Conservation (phyloP, 2,329 filamentous ascomycete genomes). For the Pestalotiopsis sp. region DNA sequence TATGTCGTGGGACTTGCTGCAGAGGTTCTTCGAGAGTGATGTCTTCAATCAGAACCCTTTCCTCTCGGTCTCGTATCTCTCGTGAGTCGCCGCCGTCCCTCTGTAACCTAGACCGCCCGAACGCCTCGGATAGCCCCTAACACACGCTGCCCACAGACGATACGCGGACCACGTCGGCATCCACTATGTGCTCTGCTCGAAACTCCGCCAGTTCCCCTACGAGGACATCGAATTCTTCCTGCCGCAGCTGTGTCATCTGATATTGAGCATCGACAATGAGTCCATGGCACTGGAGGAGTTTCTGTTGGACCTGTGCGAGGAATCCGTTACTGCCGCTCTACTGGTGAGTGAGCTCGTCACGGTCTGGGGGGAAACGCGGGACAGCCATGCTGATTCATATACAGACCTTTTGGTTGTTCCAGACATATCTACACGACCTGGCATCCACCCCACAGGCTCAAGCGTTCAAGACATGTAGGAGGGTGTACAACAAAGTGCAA, state of each 20-base stretch:
- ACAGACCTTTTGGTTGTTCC: constrained; percentile 89
- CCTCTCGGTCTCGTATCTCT: constrained; percentile 85
- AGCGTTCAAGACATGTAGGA: constrained; percentile 79
- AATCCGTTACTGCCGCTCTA: constrained; percentile 82
- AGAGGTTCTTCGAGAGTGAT: constrained; percentile 90
- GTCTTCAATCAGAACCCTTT: constrained; percentile 92
- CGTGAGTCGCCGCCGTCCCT: constrained; percentile 58
- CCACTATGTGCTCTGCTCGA: constrained; percentile 86
- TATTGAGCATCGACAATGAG: constrained; percentile 88
- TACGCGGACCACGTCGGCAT: constrained; percentile 91
- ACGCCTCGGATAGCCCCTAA: background rate
- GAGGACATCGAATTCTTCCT: constrained; percentile 94
- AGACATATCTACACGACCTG: constrained; percentile 84
- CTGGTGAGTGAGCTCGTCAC: constrained; percentile 68
- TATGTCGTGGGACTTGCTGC: constrained; percentile 86
- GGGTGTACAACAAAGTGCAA: constrained; percentile 87
- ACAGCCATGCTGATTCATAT: constrained; percentile 25
- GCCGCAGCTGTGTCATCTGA: constrained; percentile 83
- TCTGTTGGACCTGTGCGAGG: constrained; percentile 81
- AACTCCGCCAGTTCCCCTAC: constrained; percentile 86
- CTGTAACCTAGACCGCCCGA: constrained; percentile 4
- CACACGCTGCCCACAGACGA: constrained; percentile 55
- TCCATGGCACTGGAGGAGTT: constrained; percentile 91
- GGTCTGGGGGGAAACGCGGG: constrained; percentile 12
- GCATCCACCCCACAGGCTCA: constrained; percentile 74